phyloP scores from a whole-genome alignment of 768 basidiomycete species.

The Daedalea quercina region DNA sequence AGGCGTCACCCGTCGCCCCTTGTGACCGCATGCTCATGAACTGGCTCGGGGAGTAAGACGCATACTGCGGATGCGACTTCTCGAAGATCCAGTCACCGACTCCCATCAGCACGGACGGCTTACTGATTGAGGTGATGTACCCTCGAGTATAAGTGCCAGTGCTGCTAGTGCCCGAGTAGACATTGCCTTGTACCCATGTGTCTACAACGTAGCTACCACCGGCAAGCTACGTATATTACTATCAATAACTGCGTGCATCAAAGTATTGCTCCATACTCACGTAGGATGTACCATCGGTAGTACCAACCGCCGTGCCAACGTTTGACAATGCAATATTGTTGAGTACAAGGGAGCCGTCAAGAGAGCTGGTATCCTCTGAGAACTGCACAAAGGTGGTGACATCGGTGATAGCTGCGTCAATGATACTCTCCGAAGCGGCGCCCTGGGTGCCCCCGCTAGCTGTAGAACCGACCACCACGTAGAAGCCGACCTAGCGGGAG shows the following conservation, averaged over 20 bases:
- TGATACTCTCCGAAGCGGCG: slow-evolving; percentile 54
- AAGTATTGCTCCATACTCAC: slow-evolving; percentile 4
- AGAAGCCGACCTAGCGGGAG: slow-evolving; percentile 15
- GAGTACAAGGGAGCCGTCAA: slow-evolving; percentile 56
- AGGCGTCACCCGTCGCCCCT: slow-evolving; percentile 70
- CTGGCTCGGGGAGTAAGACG: slow-evolving; percentile 49
- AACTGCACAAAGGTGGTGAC: slow-evolving; percentile 58
- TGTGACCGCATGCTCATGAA: slow-evolving; percentile 65
- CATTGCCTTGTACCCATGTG: slow-evolving; percentile 75
- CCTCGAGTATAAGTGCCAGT: slow-evolving; percentile 44
- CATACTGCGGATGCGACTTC: slow-evolving; percentile 55
- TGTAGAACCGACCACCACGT: slow-evolving; percentile 11
- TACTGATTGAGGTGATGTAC: slow-evolving; percentile 39
- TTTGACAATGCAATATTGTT: slow-evolving; percentile 59
- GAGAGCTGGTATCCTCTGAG: slow-evolving; percentile 32
- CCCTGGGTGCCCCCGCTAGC: slow-evolving; percentile 20
- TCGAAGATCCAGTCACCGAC: slow-evolving; percentile 54
- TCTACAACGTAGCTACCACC: slow-evolving; percentile 48
- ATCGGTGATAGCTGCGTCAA: slow-evolving; percentile 57
- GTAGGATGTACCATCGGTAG: slow-evolving; percentile 43
- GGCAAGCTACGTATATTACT: slow-evolving; percentile 24
- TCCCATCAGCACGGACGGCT: slow-evolving; percentile 52
- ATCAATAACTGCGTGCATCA: neutral
- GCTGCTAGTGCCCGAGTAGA: slow-evolving; percentile 47
- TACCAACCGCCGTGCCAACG: slow-evolving; percentile 54